A percentile compares a stretch with the other conserved stretches of the same genome.
Conservation (phyloP, 495 filamentous ascomycete species). For the Xylaria telfairii region DNA sequence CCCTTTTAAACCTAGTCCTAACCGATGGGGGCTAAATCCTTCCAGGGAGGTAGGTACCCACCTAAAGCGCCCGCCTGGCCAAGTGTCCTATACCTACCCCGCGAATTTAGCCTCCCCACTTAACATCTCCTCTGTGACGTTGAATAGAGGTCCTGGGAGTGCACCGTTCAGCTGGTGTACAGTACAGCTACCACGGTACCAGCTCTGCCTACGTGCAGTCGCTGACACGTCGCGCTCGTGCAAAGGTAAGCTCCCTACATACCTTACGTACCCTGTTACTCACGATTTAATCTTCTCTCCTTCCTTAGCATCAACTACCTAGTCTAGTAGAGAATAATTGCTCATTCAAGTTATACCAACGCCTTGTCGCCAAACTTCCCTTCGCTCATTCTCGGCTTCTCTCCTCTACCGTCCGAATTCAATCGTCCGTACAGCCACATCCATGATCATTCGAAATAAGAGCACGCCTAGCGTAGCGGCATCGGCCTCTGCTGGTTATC, state of each 20-base stretch:
- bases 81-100: constrained; percentile 18
- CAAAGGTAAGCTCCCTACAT: not conserved
- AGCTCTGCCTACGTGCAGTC: not conserved
- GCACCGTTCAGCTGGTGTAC: not conserved
- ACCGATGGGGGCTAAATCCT: too few relatives aligned
- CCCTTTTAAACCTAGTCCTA: too few relatives aligned
- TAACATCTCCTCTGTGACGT: constrained; percentile 13
- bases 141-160: not conserved
- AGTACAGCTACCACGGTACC: not conserved
- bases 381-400: not conserved
- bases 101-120: constrained; percentile 11
- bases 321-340: not conserved
- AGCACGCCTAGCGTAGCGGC: constrained; percentile 36
- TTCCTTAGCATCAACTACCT: not conserved
- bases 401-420: not conserved
- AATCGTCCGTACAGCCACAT: constrained; percentile 18
- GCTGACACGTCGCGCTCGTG: constrained; percentile 6
- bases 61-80: not conserved
- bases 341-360: not conserved
- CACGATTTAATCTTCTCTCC: not conserved
- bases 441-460: constrained; percentile 37
- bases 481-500: constrained; percentile 28
- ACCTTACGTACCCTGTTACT: not conserved
- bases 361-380: not conserved
- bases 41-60: not conserved